phyloP scores from a whole-genome alignment of 495 filamentous ascomycete genomes.

The Alectoria sarmentosa region DNA sequence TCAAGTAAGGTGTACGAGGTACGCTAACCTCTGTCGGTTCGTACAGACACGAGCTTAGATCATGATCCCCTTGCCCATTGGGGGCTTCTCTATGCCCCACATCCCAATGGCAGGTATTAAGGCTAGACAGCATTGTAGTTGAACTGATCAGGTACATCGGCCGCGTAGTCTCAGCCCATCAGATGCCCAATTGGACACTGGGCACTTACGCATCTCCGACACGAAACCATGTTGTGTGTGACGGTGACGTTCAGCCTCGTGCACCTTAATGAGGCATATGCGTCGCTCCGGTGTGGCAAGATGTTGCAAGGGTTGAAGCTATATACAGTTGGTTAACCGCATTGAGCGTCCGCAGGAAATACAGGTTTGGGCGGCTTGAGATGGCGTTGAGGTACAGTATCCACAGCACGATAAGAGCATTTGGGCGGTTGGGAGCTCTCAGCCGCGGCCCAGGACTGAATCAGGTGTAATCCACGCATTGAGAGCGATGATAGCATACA shows the following conservation, averaged over 20 bases:
- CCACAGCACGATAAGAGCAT: not conserved
- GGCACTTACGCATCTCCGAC: constrained; percentile 46
- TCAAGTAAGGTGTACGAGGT: too few species aligned
- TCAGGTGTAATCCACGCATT: constrained; percentile 2
- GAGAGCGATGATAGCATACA: constrained; percentile 6
- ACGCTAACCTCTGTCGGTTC: constrained; percentile 34
- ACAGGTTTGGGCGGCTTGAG: not conserved
- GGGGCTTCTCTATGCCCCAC: constrained; percentile 32
- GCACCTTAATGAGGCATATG: constrained; percentile 34
- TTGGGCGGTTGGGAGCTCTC: not conserved
- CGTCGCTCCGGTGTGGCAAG: constrained; percentile 13
- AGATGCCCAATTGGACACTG: constrained; percentile 19
- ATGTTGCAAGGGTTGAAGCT: constrained; percentile 14
- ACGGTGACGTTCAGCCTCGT: constrained; percentile 43
- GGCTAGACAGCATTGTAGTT: constrained; percentile 23
- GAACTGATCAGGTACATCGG: constrained; percentile 42
- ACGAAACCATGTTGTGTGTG: constrained; percentile 48
- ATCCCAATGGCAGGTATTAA: not conserved
- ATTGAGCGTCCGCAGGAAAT: not conserved
- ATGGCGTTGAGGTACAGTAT: not conserved
- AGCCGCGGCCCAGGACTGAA: not conserved
- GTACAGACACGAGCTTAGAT: constrained; percentile 47
- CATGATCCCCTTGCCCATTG: constrained; percentile 52
- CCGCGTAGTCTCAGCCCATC: constrained; percentile 32
- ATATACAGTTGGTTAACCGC: not conserved